phyloP scores from a whole-genome alignment of 495 filamentous ascomycete species.

The Lasiosphaeris hirsuta region DNA sequence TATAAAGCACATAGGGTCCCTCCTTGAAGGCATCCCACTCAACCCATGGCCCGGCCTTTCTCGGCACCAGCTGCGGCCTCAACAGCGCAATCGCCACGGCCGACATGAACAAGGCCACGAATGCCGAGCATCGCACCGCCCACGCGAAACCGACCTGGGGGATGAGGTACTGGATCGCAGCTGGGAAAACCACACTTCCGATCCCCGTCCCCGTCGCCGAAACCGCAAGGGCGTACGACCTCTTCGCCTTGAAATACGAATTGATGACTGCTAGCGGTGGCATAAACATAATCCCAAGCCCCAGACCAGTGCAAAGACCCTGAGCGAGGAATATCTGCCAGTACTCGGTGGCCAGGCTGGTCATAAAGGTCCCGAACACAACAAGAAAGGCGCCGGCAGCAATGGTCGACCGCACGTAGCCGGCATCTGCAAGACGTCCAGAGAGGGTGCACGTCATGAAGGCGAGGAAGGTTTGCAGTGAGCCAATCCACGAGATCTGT shows the following conservation, averaged over 20 bases:
- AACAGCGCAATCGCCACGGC: constrained; percentile 29
- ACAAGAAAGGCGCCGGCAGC: constrained; percentile 32
- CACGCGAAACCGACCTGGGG: constrained; percentile 43
- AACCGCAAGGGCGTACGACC: constrained; percentile 34
- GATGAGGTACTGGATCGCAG: constrained; percentile 40
- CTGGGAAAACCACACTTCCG: constrained; percentile 42
- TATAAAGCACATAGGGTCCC: constrained; percentile 37
- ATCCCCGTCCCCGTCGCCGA: constrained; percentile 42
- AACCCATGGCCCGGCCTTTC: constrained; percentile 34
- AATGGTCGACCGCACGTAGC: constrained; percentile 37
- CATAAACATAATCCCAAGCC: constrained; percentile 44
- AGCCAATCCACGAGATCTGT: constrained; percentile 47
- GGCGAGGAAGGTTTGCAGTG: constrained; percentile 43
- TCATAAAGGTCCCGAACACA: constrained; percentile 44
- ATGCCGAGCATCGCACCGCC: constrained; percentile 41
- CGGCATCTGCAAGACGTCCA: constrained; percentile 42
- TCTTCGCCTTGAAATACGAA: constrained; percentile 40
- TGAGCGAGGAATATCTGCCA: constrained; percentile 47
- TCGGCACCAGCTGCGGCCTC: constrained; percentile 31
- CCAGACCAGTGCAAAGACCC: constrained; percentile 40
- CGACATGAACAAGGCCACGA: constrained; percentile 37
- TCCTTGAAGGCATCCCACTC: constrained; percentile 45
- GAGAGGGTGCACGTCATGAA: constrained; percentile 38
- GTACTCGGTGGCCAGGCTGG: constrained; percentile 37
- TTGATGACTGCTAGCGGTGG: constrained; percentile 38